Percentiles rank a stretch among this genome's conserved stretches.
These are phyloP conservation scores for Suillus cothurnatus DNA, from an alignment of 768 basidiomycete species.

Conservation along the genomic window DNA sequence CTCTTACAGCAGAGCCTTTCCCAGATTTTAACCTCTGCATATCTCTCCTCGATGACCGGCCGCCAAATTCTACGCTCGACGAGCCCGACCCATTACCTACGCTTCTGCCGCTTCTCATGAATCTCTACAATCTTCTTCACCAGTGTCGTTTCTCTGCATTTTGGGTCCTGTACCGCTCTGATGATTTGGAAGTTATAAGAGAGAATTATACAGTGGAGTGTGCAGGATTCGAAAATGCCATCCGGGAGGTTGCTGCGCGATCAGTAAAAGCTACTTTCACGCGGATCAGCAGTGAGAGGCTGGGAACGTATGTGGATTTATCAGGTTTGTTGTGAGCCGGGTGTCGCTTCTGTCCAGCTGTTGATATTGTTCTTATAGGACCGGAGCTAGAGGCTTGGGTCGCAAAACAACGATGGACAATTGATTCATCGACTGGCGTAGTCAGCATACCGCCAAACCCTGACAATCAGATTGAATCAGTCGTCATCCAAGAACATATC, in stretches of 20 bases:
- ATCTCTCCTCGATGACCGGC: conserved; percentile 84
- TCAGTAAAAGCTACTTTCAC: conserved; percentile 81
- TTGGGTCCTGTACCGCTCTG: conserved; percentile 76
- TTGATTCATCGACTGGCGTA: conserved; percentile 55
- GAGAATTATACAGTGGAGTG: conserved; percentile 89
- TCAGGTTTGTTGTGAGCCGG: conserved; percentile 44
- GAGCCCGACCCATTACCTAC: conserved; percentile 81
- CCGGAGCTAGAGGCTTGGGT: conserved; percentile 61
- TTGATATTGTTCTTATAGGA: conserved; percentile 37
- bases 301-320: conserved; percentile 73
- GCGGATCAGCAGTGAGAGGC: conserved; percentile 64
- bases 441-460: conserved; percentile 77
- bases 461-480: conserved; percentile 87
- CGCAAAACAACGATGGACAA: conserved; percentile 65
- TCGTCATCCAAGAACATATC: conserved; percentile 81
- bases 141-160: conserved; percentile 89
- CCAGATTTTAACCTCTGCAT: conserved; percentile 96
- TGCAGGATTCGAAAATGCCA: conserved; percentile 80
- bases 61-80: conserved; percentile 54
- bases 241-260: conserved; percentile 74
- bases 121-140: conserved; percentile 69
- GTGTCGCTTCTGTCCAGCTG: conserved; percentile 4
- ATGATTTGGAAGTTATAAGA: conserved; percentile 67
- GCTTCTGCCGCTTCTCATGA: conserved; percentile 68
- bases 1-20: conserved; percentile 79